Base-by-base conservation (phyloP, 106 monocot genomes). In the Gastrodia elata region DNA sequence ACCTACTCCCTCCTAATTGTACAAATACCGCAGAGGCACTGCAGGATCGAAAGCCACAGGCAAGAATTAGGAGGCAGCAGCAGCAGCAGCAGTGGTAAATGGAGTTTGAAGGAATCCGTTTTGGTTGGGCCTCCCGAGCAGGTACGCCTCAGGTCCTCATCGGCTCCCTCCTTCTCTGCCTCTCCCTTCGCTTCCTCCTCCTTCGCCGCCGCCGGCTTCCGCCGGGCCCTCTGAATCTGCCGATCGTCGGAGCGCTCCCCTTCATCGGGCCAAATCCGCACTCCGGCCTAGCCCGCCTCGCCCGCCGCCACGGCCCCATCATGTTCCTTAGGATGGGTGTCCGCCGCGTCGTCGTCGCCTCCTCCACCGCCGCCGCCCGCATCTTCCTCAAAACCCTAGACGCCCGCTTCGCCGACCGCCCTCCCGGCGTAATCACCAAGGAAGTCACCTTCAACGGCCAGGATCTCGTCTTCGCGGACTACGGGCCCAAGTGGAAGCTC, bases 401-500 rank as follows among this genome's bases (percentile, higher is more conserved):
- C 44, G 14, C 40, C 46, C 22, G 38, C 22, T 80, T 73, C 70
- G 35, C 76, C 59, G 34, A 36, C 65, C 78, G 79, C 24, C 75
- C 74, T 33, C 0, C 11, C 18, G 24, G 10, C 68, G 27, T 35
- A 49, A 38, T 71, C 67, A 7, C 71, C 26, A 59, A 65, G 37
- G 20, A 48, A 4, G 3, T 79, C 38, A 14, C 65, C 71, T 73
- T 72, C 67, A 33, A 39, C 49, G 67, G 71, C 68, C 43, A 55
- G 35, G 38, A 65, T 72, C 26, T 83, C 14, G 79, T 43, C 67
- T 76, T 75, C 68, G 46, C 52, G 18, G 32, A 65, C 49, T 55
- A 71, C 55, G 68, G 49, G 8, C 70, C 38, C 14, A 40, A 20
- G 3, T 86, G 86, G 86, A 83, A 72, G 74, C 77, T 76, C 65